These are phyloP conservation scores for Mycena epipterygia DNA, from an alignment of 768 basidiomycete species.

Conservation along the genomic window DNA sequence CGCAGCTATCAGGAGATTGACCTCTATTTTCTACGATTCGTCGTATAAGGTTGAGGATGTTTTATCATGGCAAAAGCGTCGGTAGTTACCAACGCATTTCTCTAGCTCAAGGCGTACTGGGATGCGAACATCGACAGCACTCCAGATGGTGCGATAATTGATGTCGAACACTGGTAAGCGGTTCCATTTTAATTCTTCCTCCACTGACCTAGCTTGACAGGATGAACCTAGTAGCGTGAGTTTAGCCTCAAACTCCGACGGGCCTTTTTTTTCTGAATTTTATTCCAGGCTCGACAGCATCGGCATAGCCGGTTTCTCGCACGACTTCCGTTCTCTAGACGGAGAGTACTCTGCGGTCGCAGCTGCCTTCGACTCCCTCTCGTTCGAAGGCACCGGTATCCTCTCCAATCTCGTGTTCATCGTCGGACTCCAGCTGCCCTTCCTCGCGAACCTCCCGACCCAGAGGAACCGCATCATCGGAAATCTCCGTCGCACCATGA, in stretches of 20 bases:
- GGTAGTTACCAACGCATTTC: not conserved
- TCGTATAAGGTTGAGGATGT: constrained; percentile 51
- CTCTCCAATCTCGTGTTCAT: constrained; percentile 31
- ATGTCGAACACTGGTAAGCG: constrained; percentile 50
- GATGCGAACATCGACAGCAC: constrained; percentile 28
- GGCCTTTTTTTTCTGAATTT: not conserved
- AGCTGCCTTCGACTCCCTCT: constrained; percentile 44
- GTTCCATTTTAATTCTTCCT: not conserved
- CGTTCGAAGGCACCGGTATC: constrained; percentile 14
- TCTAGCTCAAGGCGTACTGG: constrained; percentile 33
- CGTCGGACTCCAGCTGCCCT: constrained; percentile 28
- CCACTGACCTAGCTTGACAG: constrained; percentile 28
- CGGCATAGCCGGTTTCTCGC: constrained; percentile 61
- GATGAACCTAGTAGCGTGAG: constrained; percentile 59
- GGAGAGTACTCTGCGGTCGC: constrained; percentile 49
- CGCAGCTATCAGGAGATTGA: constrained; percentile 53
- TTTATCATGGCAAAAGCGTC: too few relatives aligned
- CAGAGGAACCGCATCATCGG: constrained; percentile 19
- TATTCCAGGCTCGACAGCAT: constrained; percentile 56
- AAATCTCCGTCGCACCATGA: constrained; percentile 24
- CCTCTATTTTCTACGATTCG: constrained; percentile 56
- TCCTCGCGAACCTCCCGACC: constrained; percentile 31
- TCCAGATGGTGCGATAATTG: constrained; percentile 43
- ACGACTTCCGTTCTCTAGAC: constrained; percentile 58
- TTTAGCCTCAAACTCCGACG: not conserved